A percentile compares a stretch with the other conserved stretches of the same genome.
Evolutionary conservation across 2,329 filamentous ascomycete genomes (phyloP).

Genomic region (Daldinia eschscholtzii): DNA sequence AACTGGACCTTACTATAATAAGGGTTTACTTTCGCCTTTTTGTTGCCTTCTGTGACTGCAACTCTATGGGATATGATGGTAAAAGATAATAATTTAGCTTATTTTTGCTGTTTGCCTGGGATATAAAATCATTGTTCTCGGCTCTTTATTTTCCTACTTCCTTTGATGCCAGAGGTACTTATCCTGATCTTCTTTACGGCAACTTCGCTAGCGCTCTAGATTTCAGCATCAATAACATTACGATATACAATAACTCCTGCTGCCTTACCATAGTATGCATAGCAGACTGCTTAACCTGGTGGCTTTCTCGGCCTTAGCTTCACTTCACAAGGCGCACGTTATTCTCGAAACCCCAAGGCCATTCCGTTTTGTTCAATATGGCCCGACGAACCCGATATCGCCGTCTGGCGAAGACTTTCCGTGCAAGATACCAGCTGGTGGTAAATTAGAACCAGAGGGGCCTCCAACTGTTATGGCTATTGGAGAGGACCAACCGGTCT

Average conservation of each 20-base stretch:
- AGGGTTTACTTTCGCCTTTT: not conserved
- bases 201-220: not conserved
- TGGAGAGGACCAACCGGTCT: constrained; percentile 55
- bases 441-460: constrained; percentile 56
- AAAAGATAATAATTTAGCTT: not conserved
- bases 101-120: not conserved
- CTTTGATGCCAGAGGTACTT: not conserved
- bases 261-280: constrained; percentile 6
- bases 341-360: constrained; percentile 70
- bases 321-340: constrained; percentile 67
- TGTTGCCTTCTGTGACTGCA: not conserved
- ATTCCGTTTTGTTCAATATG: constrained; percentile 55
- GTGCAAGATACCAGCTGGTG: constrained; percentile 69
- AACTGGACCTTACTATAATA: not conserved
- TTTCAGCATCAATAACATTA: not conserved
- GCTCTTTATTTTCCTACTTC: not conserved
- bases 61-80: not conserved
- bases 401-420: constrained; percentile 72
- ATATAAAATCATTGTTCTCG: not conserved
- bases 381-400: constrained; percentile 70
- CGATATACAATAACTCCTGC: not conserved
- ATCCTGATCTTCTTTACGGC: not conserved
- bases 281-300: not conserved
- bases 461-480: constrained; percentile 67
- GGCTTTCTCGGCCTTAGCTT: constrained; percentile 8